Conservation (phyloP, 192 early-diverging fungal genomes). For the Backusella morwellensis region DNA sequence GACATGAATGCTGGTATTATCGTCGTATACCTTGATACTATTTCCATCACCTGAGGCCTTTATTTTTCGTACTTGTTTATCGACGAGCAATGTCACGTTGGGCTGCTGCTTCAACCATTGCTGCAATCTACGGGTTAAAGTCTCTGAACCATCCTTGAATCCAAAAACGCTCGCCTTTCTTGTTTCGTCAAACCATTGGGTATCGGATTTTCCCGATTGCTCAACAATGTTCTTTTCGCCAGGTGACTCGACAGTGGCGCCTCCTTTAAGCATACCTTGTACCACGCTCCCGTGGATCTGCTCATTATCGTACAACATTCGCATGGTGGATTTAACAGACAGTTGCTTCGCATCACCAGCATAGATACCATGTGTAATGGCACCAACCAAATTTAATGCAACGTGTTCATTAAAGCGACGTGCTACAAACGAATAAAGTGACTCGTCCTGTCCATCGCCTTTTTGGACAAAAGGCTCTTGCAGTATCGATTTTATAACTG, state of each 20-base stretch:
- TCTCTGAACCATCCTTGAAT: slow-evolving; percentile 78
- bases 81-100: slow-evolving; percentile 59
- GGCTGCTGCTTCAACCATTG: slow-evolving; percentile 43
- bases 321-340: slow-evolving; percentile 74
- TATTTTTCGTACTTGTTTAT: slow-evolving; percentile 43
- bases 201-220: slow-evolving; percentile 23
- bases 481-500: slow-evolving; percentile 56
- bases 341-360: slow-evolving; percentile 81
- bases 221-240: slow-evolving; percentile 37
- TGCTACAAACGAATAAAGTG: slow-evolving; percentile 77
- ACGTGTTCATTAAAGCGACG: slow-evolving; percentile 74
- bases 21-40: slow-evolving; percentile 38
- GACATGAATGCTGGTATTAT: slow-evolving; percentile 17
- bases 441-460: slow-evolving; percentile 64
- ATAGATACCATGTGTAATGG: slow-evolving; percentile 92
- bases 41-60: slow-evolving; percentile 29
- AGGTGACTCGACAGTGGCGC: slow-evolving; percentile 22
- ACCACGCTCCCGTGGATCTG: slow-evolving; percentile 53
- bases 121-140: slow-evolving; percentile 58
- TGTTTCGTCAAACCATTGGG: slow-evolving; percentile 59
- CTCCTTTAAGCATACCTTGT: slow-evolving; percentile 46
- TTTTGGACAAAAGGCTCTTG: slow-evolving; percentile 53
- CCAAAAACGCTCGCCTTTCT: slow-evolving; percentile 75
- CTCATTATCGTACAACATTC: slow-evolving; percentile 71
- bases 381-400: slow-evolving; percentile 82